A percentile compares a stretch with the other conserved stretches of the same genome.
Conservation (phyloP, 106 monocot genomes). For the Dioscorea zingiberensis region DNA sequence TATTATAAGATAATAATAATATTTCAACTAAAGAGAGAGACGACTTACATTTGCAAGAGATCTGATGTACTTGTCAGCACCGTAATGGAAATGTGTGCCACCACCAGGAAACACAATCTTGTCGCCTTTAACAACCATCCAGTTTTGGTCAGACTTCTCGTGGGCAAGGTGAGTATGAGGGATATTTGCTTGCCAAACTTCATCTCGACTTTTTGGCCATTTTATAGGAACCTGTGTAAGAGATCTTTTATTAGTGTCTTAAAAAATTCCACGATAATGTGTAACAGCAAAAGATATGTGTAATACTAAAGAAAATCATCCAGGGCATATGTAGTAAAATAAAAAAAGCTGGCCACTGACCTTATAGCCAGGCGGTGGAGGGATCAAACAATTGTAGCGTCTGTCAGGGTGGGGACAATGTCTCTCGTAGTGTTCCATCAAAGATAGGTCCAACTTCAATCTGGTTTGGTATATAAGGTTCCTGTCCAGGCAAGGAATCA, state of each 20-base stretch:
- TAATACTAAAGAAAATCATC: too few species aligned
- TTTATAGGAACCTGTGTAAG: conserved; percentile 63
- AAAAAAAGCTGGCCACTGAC: conserved; percentile 5
- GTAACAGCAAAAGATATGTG: too few species aligned
- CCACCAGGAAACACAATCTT: conserved; percentile 87
- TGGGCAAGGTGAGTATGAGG: conserved; percentile 88
- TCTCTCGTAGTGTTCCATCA: conserved; percentile 95
- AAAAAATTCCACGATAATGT: too few species aligned
- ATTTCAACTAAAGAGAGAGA: background rate
- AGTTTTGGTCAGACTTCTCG: conserved; percentile 91
- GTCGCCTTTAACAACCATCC: conserved; percentile 89
- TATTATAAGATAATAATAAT: background rate
- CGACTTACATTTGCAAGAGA: conserved; percentile 64
- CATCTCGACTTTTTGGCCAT: conserved; percentile 87
- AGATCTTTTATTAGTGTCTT: background rate
- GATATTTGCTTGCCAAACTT: conserved; percentile 88
- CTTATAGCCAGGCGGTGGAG: conserved; percentile 77
- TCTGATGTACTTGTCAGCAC: conserved; percentile 85
- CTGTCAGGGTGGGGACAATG: conserved; percentile 80
- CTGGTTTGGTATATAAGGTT: conserved; percentile 75
- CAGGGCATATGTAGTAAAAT: background rate
- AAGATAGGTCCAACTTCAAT: conserved; percentile 66
- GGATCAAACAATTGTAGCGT: conserved; percentile 84
- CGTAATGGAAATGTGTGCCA: conserved; percentile 88
- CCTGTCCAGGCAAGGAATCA: conserved; percentile 90